Percentiles rank a stretch among this genome's conserved stretches.
Conservation (phyloP, 177 flowering plant species). For the Vitis hybrid region DNA sequence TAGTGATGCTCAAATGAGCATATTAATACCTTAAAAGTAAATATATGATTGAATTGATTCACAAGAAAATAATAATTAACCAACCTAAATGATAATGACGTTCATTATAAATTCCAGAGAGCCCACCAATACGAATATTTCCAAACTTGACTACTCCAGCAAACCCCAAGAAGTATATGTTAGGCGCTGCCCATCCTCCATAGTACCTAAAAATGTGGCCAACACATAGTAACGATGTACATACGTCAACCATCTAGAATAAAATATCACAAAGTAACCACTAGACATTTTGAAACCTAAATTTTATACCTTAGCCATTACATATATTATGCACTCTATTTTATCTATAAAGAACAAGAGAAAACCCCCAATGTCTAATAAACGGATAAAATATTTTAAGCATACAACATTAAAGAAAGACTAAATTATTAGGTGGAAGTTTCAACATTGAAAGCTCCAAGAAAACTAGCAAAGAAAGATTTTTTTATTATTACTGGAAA, state of each 20-base stretch:
- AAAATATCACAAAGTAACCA: neutral
- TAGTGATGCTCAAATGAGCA: neutral
- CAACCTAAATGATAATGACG: conserved; percentile 68
- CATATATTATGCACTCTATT: no score
- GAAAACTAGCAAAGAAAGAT: no score
- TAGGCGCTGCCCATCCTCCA: conserved; percentile 98
- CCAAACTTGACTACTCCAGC: conserved; percentile 96
- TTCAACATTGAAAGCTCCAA: no score
- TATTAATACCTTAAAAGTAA: neutral
- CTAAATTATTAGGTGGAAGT: no score
- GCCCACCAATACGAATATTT: conserved; percentile 86
- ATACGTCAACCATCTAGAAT: neutral
- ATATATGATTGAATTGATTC: neutral
- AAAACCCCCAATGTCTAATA: no score
- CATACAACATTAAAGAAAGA: no score
- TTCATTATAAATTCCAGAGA: conserved; percentile 87
- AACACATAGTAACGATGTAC: neutral
- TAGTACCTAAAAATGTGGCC: conserved; percentile 56
- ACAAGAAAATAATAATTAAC: conserved; percentile 2
- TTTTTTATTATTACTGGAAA: no score
- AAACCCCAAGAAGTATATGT: conserved; percentile 91
- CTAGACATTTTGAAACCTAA: neutral
- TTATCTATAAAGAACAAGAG: no score
- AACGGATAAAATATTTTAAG: neutral
- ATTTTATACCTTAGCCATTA: neutral